Percentiles rank a stretch among this genome's conserved stretches.
phyloP scores from a whole-genome alignment of 2,329 filamentous ascomycete species.

The Diaporthe destruens region DNA sequence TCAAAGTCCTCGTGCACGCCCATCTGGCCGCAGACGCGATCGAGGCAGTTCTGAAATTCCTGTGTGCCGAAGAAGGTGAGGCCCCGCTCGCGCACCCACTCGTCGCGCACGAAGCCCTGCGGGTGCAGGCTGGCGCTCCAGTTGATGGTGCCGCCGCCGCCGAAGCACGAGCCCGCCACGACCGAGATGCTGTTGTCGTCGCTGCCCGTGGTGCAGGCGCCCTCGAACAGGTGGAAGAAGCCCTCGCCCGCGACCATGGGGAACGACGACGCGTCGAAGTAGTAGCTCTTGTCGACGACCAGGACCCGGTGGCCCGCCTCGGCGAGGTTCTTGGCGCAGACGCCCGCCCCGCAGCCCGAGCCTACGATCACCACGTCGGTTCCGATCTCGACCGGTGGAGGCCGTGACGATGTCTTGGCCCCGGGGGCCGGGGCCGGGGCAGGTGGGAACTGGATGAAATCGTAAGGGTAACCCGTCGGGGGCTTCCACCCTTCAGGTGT shows the following conservation, averaged over 20 bases:
- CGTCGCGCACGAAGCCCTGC: slow-evolving; percentile 78
- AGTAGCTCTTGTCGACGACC: slow-evolving; percentile 84
- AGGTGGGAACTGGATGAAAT: slow-evolving; percentile 37
- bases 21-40: slow-evolving; percentile 81
- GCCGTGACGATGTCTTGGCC: not conserved
- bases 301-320: slow-evolving; percentile 66
- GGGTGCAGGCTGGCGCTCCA: slow-evolving; percentile 77
- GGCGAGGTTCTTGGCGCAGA: slow-evolving; percentile 41
- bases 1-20: slow-evolving; percentile 78
- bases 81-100: slow-evolving; percentile 77
- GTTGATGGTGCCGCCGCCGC: slow-evolving; percentile 87
- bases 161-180: slow-evolving; percentile 79
- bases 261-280: slow-evolving; percentile 76
- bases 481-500: slow-evolving; percentile 44
- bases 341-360: slow-evolving; percentile 42
- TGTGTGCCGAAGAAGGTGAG: slow-evolving; percentile 78
- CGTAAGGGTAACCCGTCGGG: slow-evolving; percentile 31
- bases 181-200: slow-evolving; percentile 70
- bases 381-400: slow-evolving; percentile 35
- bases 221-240: slow-evolving; percentile 74
- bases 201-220: slow-evolving; percentile 66
- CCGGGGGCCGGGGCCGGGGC: not conserved
- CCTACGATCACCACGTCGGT: slow-evolving; percentile 42
- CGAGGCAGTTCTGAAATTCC: slow-evolving; percentile 79
- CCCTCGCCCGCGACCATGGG: slow-evolving; percentile 78